Conservation (phyloP, 2,329 filamentous ascomycete genomes). For the Samsoniella hepiali region DNA sequence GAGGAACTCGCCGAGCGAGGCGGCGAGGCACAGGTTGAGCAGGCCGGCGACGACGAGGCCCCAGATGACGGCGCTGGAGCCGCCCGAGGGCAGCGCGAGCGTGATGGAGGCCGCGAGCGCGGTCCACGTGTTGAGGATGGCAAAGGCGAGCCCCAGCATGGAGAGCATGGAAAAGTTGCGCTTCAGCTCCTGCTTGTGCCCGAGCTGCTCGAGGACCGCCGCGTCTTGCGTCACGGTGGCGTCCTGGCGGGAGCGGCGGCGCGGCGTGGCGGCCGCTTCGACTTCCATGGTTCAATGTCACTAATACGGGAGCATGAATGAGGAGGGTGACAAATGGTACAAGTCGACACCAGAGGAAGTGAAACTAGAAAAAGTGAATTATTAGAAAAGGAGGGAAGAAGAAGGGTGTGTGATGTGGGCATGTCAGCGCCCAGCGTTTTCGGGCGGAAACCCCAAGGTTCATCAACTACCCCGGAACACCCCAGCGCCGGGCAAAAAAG, state of each 20-base stretch:
- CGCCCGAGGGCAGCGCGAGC: conserved; percentile 63
- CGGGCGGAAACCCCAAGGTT: neutral
- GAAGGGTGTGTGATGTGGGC: neutral
- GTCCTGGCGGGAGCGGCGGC: conserved; percentile 2
- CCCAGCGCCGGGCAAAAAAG: neutral
- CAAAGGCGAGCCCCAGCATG: conserved; percentile 47
- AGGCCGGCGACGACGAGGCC: conserved; percentile 59
- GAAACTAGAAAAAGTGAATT: neutral
- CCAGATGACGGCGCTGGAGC: conserved; percentile 70
- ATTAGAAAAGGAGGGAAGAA: neutral
- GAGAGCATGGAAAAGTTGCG: conserved; percentile 49
- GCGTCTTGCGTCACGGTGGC: neutral
- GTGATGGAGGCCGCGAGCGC: conserved; percentile 46
- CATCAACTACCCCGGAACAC: neutral
- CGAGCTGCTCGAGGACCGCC: conserved; percentile 23
- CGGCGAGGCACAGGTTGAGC: conserved; percentile 67
- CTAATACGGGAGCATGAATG: neutral
- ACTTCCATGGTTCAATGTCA: conserved; percentile 3
- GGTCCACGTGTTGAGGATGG: conserved; percentile 50
- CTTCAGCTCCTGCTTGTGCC: conserved; percentile 48
- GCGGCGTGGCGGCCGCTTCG: conserved; percentile 8
- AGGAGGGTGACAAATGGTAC: neutral
- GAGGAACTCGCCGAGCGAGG: conserved; percentile 68
- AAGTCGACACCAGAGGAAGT: too few species aligned
- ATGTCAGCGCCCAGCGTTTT: neutral